Evolutionary conservation across 495 filamentous ascomycete genomes (phyloP).

Genomic region (Usnea hakonensis): DNA sequence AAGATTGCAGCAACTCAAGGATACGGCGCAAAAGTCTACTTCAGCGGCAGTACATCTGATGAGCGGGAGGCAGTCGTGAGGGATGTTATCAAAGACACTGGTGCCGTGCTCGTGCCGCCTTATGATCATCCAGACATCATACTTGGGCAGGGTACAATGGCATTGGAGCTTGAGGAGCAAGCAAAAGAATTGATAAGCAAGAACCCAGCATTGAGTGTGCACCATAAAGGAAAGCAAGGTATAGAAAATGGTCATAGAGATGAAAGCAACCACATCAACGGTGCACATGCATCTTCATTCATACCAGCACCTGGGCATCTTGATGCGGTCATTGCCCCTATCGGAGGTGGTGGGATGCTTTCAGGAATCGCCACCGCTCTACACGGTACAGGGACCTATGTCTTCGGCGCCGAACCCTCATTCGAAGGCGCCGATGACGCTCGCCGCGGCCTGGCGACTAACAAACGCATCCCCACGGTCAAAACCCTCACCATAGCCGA

Average conservation of each 20-base stretch:
- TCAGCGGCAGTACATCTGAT: constrained; percentile 68
- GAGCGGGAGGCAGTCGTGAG: constrained; percentile 74
- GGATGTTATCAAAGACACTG: constrained; percentile 57
- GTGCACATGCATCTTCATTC: not conserved
- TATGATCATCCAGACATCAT: constrained; percentile 91
- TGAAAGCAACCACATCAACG: not conserved
- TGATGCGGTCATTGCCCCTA: constrained; percentile 76
- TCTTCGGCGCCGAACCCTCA: constrained; percentile 88
- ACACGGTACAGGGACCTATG: constrained; percentile 48
- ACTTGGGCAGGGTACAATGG: constrained; percentile 83
- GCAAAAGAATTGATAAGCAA: constrained; percentile 43
- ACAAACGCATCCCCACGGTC: constrained; percentile 56
- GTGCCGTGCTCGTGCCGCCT: constrained; percentile 73
- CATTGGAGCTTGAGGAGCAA: constrained; percentile 72
- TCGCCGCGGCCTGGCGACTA: constrained; percentile 54
- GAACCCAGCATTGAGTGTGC: constrained; percentile 22
- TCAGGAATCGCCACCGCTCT: constrained; percentile 73
- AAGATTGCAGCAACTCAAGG: constrained; percentile 77
- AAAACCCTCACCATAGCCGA: constrained; percentile 80
- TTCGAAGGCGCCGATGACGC: constrained; percentile 83
- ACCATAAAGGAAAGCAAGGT: constrained; percentile 12
- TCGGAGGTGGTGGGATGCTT: constrained; percentile 85
- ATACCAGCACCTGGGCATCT: constrained; percentile 29
- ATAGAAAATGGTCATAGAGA: not conserved
- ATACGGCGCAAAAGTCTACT: constrained; percentile 71